Percentiles rank a stretch among this genome's conserved stretches.
Conservation (phyloP, 495 filamentous ascomycete genomes). For the Penicillium maclennaniae region DNA sequence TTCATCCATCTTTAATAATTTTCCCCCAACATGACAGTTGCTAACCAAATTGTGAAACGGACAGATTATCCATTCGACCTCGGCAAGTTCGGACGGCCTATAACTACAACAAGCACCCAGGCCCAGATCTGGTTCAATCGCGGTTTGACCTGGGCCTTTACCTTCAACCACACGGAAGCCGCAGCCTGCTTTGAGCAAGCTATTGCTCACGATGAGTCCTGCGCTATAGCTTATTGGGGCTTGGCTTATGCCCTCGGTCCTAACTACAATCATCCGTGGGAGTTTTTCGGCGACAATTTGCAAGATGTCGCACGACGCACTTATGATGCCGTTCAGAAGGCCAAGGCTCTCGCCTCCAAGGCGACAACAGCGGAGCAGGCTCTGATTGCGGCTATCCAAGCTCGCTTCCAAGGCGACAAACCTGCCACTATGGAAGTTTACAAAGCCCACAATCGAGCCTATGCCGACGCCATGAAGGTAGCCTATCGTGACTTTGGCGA, state of each 20-base stretch:
- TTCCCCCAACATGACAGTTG: constrained; percentile 4
- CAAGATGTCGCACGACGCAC: constrained; percentile 37
- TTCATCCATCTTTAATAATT: background rate
- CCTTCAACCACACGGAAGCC: constrained; percentile 37
- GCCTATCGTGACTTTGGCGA: constrained; percentile 49
- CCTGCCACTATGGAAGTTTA: constrained; percentile 33
- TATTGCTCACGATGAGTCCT: constrained; percentile 48
- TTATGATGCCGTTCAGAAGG: constrained; percentile 37
- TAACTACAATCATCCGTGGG: constrained; percentile 72
- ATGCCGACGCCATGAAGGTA: constrained; percentile 55
- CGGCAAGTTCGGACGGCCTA: constrained; percentile 15
- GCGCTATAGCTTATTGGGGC: constrained; percentile 65
- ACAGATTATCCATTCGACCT: constrained; percentile 20
- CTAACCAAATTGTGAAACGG: background rate
- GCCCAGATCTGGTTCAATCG: constrained; percentile 38
- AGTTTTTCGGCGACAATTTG: constrained; percentile 53
- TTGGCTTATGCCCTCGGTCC: constrained; percentile 60
- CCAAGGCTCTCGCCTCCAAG: constrained; percentile 25
- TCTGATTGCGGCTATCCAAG: constrained; percentile 51
- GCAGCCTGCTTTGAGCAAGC: constrained; percentile 56
- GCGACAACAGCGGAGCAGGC: constrained; percentile 48
- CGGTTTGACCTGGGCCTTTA: constrained; percentile 32
- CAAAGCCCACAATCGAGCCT: constrained; percentile 47
- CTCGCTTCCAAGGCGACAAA: constrained; percentile 46
- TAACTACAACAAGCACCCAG: constrained; percentile 20